These are phyloP conservation scores for Sporothrix globosa DNA, from an alignment of 2,329 filamentous ascomycete genomes.

Conservation along the genomic window DNA sequence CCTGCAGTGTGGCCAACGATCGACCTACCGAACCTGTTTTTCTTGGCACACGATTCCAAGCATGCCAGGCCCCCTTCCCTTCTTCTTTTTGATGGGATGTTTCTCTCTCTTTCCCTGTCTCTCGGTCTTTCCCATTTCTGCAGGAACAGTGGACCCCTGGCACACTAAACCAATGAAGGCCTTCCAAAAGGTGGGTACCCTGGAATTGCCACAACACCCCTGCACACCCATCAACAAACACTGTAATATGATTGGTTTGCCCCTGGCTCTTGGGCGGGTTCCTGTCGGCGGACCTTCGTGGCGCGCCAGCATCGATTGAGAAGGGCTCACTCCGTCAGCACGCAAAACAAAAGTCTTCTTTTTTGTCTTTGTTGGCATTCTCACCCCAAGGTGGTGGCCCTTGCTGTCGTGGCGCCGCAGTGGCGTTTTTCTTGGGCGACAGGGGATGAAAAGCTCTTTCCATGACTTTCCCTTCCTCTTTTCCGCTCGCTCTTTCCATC, in stretches of 20 bases:
- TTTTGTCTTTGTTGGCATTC: neutral
- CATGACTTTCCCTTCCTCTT: neutral
- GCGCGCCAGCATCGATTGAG: conserved; percentile 24
- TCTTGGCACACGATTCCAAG: conserved; percentile 26
- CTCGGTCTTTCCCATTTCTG: neutral
- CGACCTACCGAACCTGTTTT: conserved; percentile 23
- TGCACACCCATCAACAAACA: neutral
- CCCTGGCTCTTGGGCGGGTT: conserved; percentile 22
- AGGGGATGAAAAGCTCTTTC: neutral
- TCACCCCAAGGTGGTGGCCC: neutral
- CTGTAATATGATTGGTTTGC: conserved; percentile 26
- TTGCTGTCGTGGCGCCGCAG: conserved; percentile 24
- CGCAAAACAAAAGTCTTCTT: neutral
- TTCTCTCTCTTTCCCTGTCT: neutral
- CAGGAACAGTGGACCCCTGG: neutral
- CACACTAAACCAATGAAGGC: neutral
- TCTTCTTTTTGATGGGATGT: neutral
- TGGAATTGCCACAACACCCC: conserved; percentile 21
- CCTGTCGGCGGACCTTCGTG: conserved; percentile 16
- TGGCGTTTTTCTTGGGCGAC: conserved; percentile 2
- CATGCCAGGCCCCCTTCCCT: neutral
- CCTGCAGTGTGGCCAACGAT: conserved; percentile 10
- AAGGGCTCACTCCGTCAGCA: neutral
- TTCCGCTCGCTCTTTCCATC: neutral
- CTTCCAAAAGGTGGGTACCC: neutral